Evolutionary conservation across 1,284 basidiomycete genomes (phyloP).

Genomic region (Tilletiopsis washingtonensis): DNA sequence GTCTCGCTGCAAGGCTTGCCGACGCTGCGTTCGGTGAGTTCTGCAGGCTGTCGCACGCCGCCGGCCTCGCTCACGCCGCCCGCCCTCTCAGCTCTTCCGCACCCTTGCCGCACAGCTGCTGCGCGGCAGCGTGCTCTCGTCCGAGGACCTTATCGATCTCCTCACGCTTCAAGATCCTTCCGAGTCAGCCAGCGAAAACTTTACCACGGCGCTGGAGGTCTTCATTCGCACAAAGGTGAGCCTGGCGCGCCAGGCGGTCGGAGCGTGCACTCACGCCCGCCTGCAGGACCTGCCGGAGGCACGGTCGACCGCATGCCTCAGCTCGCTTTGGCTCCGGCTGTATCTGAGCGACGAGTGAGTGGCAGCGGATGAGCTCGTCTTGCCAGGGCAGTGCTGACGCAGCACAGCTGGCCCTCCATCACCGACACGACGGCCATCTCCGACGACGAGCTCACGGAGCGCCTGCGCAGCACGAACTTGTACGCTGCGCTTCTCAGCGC

Average conservation of each 20-base stretch:
- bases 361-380: too few species aligned
- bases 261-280: constrained; percentile 1
- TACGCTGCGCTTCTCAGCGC: constrained; percentile 12
- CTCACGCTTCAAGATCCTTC: constrained; percentile 52
- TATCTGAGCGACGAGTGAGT: constrained; percentile 67
- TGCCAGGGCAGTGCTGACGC: too few species aligned
- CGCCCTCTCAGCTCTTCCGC: too few species aligned
- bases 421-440: constrained; percentile 19
- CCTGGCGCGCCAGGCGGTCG: neutral
- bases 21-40: neutral
- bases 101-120: too few species aligned
- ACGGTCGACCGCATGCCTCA: constrained; percentile 52
- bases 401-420: constrained; percentile 18
- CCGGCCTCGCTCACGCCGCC: too few species aligned
- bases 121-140: constrained; percentile 44
- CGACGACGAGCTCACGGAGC: constrained; percentile 19
- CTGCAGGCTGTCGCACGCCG: neutral
- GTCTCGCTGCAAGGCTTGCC: neutral
- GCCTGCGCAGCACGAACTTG: constrained; percentile 16
- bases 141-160: constrained; percentile 54
- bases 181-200: constrained; percentile 48
- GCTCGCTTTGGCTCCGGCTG: constrained; percentile 74
- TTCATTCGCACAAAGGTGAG: constrained; percentile 48
- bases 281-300: constrained; percentile 61
- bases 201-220: constrained; percentile 51